phyloP scores from a whole-genome alignment of 2,329 filamentous ascomycete species.

The Dothideomycetidae sp. region DNA sequence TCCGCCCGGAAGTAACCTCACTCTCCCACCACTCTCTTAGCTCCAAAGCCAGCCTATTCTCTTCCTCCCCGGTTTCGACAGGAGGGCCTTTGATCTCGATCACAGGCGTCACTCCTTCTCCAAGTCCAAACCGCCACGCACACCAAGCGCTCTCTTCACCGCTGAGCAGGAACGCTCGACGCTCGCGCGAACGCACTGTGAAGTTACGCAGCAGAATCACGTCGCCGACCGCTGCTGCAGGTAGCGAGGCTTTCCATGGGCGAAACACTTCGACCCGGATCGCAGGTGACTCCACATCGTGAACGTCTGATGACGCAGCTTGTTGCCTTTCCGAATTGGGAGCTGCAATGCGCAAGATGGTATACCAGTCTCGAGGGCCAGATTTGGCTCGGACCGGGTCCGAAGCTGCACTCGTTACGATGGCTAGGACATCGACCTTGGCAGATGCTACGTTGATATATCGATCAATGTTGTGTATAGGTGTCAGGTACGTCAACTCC shows the following conservation, averaged over 20 bases:
- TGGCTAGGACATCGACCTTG: slow-evolving; percentile 31
- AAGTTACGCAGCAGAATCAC: slow-evolving; percentile 32
- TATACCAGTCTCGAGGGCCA: slow-evolving; percentile 32
- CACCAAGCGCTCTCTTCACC: slow-evolving; percentile 33
- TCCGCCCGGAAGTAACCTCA: background rate
- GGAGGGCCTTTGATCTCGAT: slow-evolving; percentile 33
- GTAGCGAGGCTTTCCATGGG: slow-evolving; percentile 28
- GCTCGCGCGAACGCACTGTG: slow-evolving; percentile 27
- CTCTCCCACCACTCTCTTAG: slow-evolving; percentile 29
- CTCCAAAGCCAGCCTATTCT: slow-evolving; percentile 27
- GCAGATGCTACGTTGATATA: slow-evolving; percentile 26
- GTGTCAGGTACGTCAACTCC: slow-evolving; percentile 31
- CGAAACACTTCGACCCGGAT: slow-evolving; percentile 30
- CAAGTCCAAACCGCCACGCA: slow-evolving; percentile 30
- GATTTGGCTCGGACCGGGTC: slow-evolving; percentile 24
- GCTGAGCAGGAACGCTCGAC: slow-evolving; percentile 25
- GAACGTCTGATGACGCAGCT: background rate
- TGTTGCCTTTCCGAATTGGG: slow-evolving; percentile 16
- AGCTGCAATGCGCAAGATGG: slow-evolving; percentile 29
- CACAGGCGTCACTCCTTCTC: slow-evolving; percentile 11
- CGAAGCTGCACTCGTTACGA: slow-evolving; percentile 25
- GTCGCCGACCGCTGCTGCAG: slow-evolving; percentile 28
- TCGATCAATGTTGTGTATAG: slow-evolving; percentile 26
- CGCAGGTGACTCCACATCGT: slow-evolving; percentile 3
- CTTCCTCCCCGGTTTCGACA: slow-evolving; percentile 33